Percentiles rank a stretch among this genome's conserved stretches.
Conservation (phyloP, 805 yeast genomes). For the Saccharomycopsis fermentans region DNA sequence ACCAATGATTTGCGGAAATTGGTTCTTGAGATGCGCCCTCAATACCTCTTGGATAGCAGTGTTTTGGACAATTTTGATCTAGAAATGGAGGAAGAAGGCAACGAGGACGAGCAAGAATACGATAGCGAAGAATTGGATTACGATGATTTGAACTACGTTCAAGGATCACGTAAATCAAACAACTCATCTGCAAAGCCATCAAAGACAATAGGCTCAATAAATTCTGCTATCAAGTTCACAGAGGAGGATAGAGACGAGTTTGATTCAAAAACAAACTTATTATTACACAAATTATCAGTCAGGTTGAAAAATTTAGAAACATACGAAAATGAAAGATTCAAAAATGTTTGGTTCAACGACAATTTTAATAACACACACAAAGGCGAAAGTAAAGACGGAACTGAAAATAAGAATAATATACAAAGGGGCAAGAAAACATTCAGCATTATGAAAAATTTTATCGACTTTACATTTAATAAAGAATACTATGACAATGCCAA, state of each 20-base stretch:
- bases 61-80: constrained; percentile 1
- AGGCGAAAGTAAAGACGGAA: neutral
- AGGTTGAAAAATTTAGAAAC: constrained; percentile 15
- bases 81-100: neutral
- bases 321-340: constrained; percentile 12
- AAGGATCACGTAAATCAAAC: neutral
- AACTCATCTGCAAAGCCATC: neutral
- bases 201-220: neutral
- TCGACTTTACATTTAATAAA: constrained; percentile 8
- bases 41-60: constrained; percentile 10
- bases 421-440: neutral
- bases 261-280: constrained; percentile 11
- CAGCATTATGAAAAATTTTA: constrained; percentile 6
- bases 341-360: constrained; percentile 14
- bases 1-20: constrained; percentile 7
- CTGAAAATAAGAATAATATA: neutral
- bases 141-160: constrained; percentile 1
- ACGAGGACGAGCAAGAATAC: constrained; percentile 10
- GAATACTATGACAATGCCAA: constrained; percentile 8
- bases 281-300: constrained; percentile 12
- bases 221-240: neutral
- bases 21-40: constrained; percentile 7
- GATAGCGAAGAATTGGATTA: constrained; percentile 3
- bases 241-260: constrained; percentile 17
- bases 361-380: neutral